Base-by-base conservation (phyloP, 352 stramenopile species). In the Phytophthora agathidicida region DNA sequence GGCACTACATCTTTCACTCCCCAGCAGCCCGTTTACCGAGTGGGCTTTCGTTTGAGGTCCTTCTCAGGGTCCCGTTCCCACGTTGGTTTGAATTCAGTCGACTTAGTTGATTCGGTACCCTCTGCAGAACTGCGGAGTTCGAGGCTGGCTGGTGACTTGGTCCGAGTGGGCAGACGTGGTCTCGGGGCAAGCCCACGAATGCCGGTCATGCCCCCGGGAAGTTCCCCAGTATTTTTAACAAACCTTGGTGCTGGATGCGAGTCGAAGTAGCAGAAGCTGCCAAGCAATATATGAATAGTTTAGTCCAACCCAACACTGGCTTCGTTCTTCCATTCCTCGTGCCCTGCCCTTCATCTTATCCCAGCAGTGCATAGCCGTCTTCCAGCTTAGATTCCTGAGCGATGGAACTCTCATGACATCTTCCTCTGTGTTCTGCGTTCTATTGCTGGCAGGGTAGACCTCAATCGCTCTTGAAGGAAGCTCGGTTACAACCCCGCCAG, bases 371-470 rank as follows among this genome's bases (percentile, higher is more conserved):
- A 35, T n/a, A n/a, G n/a, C n/a, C n/a, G n/a, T n/a, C 5, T 39
- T 32, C 39, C 16, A 52, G 45, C 22, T 49, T 53, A 32, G 61
- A 48, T 30, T 43, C 22, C 27, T 33, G 26, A 65, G 26, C 47
- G 30, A 65, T 53, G 42, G 32, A 19, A 62, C 50, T 49, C 24
- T 47, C 37, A 62, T 39, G 47, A 17, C 35, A 67, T 68, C 51
- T 61, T 42, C 41, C 49, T 49, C 46, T 69, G 33, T 65, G 58
- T 66, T 61, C 44, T 60, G 35, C 23, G 33, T 60, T 65, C 59
- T 73, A 70, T 73, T 73, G 65, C 59, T 73, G 59, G 64, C 46
- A 58, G 24, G 32, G 3, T 39, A 42, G 32, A 7, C 14, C 31
- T 44, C 10, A 26, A 20, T 35, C 19, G 33, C 22, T 16, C 5